Base-by-base conservation (phyloP, 345 rosid genomes). In the Lumnitzera racemosa region DNA sequence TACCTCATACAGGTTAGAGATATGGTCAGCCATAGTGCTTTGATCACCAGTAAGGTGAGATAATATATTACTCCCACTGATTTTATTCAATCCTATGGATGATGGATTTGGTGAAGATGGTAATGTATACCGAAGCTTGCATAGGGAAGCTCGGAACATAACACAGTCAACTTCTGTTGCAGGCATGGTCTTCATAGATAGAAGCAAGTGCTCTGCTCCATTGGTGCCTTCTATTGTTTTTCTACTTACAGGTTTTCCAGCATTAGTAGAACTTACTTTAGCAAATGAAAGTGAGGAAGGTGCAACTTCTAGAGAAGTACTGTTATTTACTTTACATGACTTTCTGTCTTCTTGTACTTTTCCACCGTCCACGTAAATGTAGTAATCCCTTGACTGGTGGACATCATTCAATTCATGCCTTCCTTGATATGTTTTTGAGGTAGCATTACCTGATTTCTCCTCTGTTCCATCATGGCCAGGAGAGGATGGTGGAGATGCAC, bases 131-230 rank as follows among this genome's bases (percentile, higher is more conserved):
- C 99, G 87, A 74, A 80, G 72, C 80, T 85, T 94, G 76, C 91
- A 84, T 92, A 94, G 83, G 57, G 81, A 84, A 72, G 96, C 91
- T 78, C 88, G 99, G 74, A 90, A 86, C 84, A 83, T 71, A 51
- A 84, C 66, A 68, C 96, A 86, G 77, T 92, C 97, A 46, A 94
- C 78, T 65, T 94, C 95, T 46, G 95, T 83, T 51, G 95, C 97
- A 69, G 86, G 75, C 56, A 81, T 66, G 63, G 90, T 94, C 81
- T 78, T 88, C 74, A 62, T 73, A 60, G 95, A 70, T 58, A 68
- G 64, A 65, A 86, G 68, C 59, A 85, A 55, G 61, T 74, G 72
- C 52, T 81, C 95, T 57, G 74, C 63, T 56, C 80, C 89, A 62
- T 72, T 65, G 51, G 72, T 64, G 55, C 84, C 72, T 59, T 83